Conservation (phyloP, 139 green algal genomes). For the Cymbomonas tetramitiformis region DNA sequence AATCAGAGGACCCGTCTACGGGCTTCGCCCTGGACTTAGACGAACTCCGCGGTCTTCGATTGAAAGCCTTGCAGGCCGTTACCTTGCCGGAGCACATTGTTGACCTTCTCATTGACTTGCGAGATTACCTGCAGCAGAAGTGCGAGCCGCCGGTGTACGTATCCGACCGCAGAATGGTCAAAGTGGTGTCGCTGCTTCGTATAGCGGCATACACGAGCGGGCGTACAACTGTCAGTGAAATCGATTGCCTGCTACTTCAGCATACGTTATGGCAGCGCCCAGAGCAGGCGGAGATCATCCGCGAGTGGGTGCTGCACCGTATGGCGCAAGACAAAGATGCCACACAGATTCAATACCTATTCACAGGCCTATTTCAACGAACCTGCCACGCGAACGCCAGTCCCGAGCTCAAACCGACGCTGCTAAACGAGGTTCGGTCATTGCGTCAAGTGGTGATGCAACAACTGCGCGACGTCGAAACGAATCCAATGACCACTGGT, state of each 20-base stretch:
- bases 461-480: too few species aligned
- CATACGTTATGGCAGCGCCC: constrained; percentile 71
- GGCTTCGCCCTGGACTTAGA: background rate
- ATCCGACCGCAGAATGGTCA: constrained; percentile 76
- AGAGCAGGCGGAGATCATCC: constrained; percentile 50
- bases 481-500: constrained; percentile 8
- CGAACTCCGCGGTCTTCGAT: background rate
- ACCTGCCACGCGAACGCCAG: constrained; percentile 38
- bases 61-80: constrained; percentile 34
- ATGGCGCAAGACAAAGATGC: constrained; percentile 52
- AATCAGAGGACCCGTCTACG: background rate
- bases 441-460: constrained; percentile 37
- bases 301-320: constrained; percentile 59
- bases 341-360: constrained; percentile 60
- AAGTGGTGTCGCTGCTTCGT: constrained; percentile 53
- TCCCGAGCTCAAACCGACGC: background rate
- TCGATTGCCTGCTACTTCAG: constrained; percentile 75
- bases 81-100: constrained; percentile 50
- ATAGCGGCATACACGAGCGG: constrained; percentile 71
- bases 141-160: constrained; percentile 80
- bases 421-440: constrained; percentile 32
- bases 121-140: constrained; percentile 60
- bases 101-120: constrained; percentile 59
- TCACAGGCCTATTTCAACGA: constrained; percentile 65
- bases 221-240: constrained; percentile 40